Base-by-base conservation (phyloP, 805 yeast genomes). In the Scheffersomyces ergatensis region DNA sequence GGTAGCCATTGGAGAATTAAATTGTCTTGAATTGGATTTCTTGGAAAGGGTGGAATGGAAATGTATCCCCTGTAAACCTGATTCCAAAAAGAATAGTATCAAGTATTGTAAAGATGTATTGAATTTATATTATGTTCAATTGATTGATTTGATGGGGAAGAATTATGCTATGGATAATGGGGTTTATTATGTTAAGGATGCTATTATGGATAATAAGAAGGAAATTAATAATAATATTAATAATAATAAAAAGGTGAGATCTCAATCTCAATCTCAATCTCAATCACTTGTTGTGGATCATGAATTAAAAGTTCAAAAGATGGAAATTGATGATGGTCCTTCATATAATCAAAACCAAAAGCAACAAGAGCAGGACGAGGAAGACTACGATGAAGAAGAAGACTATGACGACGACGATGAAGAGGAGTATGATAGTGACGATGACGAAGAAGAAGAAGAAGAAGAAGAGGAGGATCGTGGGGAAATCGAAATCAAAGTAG, bases 21-120 rank as follows among this genome's bases (percentile, higher is more conserved):
- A 93, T 60, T 74, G 92, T 40, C 70, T 92, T 35, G 99, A 92
- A 58, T 81, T 85, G 39, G 98, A 93, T 61, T 89, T 93, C 54
- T 72, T 92, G 34, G 76, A 77, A 36, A 72, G 89, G 46, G 92
- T 92, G 8, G 79, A 82, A 44, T 92, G 93, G 78, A 71, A 60
- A 37, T 62, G 71, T 33, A 56, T 70, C n/a, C 76, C 76, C 1
- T 65, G 66, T 4, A 65, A 62, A 42, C 65, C 56, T 23, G 45
- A 43, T 32, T 7, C 7, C 8, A 35, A 29, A 8, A 37, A 31
- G 19, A 26, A 23, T 18, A 18, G 29, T 20, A 46, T 44, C 33
- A 35, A 38, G 36, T 56, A 60, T 43, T 62, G 65, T 23, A 64
- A 64, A 37, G 68, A 65, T 32, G 72, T 70, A 9, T 56, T 70